phyloP scores from a whole-genome alignment of 78 protist species.

The Cavenderia fasciculata region DNA sequence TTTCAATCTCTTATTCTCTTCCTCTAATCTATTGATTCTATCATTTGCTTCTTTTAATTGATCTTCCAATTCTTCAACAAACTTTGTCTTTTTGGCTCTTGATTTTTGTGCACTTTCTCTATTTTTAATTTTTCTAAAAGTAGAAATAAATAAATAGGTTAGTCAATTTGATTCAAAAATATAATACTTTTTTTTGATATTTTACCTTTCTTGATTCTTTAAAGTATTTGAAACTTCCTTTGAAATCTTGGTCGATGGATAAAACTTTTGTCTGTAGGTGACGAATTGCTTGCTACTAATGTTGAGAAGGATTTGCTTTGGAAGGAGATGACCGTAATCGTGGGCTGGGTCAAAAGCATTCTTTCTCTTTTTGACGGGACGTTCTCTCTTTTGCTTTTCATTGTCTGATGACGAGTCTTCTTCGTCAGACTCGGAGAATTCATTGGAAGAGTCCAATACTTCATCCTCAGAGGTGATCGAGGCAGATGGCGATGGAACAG shows the following conservation, averaged over 20 bases:
- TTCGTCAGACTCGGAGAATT: not conserved
- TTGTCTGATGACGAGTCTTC: not conserved
- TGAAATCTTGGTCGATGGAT: not conserved
- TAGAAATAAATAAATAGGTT: not conserved
- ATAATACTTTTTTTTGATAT: not conserved
- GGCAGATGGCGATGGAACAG: not conserved
- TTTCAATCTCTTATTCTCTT: conserved; percentile 6
- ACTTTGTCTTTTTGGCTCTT: conserved; percentile 47
- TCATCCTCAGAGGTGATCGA: not conserved
- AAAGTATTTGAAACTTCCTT: conserved; percentile 5
- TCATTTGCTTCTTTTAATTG: conserved; percentile 36
- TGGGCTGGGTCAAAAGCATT: conserved; percentile 31
- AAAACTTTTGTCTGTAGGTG: conserved; percentile 26
- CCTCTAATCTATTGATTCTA: not conserved
- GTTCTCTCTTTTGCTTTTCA: not conserved
- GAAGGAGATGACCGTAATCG: conserved; percentile 19
- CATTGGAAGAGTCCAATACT: not conserved
- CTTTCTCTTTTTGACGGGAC: conserved; percentile 29
- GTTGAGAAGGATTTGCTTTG: conserved; percentile 15
- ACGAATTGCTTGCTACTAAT: conserved; percentile 37
- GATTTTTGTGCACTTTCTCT: conserved; percentile 75
- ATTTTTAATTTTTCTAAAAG: conserved; percentile 63
- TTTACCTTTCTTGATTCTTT: conserved; percentile 53
- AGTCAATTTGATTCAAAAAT: not conserved
- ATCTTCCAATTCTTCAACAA: conserved; percentile 41